These are phyloP conservation scores for Schoenoplectus triqueter DNA, from an alignment of 202 grass and related monocot genomes.

Conservation along the genomic window DNA sequence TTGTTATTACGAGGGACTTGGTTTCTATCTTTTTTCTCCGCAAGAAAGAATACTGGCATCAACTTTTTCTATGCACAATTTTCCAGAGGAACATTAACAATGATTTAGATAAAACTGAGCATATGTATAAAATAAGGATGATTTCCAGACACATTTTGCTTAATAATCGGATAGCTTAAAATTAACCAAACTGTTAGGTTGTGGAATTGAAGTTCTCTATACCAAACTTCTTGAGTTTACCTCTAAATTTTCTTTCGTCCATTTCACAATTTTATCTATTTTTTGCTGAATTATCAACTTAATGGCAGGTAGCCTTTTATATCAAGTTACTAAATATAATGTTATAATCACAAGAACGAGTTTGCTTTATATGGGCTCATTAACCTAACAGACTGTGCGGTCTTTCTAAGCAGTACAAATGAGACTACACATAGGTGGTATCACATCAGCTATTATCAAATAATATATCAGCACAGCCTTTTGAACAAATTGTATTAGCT, in stretches of 20 bases:
- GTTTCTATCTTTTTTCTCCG: not conserved
- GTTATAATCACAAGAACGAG: not conserved
- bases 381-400: not conserved
- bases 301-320: slow-evolving; percentile 11
- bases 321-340: slow-evolving; percentile 16
- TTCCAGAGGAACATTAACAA: not conserved
- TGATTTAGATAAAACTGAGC: not conserved
- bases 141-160: not conserved
- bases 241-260: not conserved
- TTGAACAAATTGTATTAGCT: too few species aligned
- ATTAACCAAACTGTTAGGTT: too few species aligned
- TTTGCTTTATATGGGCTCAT: slow-evolving; percentile 3
- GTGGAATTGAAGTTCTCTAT: too few species aligned
- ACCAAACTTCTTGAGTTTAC: not conserved
- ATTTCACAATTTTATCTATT: slow-evolving; percentile 21
- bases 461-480: not conserved
- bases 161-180: not conserved
- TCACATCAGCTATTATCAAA: not conserved
- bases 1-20: not conserved
- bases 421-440: not conserved
- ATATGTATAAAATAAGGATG: not conserved
- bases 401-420: not conserved
- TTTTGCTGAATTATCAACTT: not conserved
- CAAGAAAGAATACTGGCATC: too few species aligned
- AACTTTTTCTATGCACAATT: not conserved